These are phyloP conservation scores for Closterium sp. DNA, from an alignment of 139 green algal species.

Conservation along the genomic window DNA sequence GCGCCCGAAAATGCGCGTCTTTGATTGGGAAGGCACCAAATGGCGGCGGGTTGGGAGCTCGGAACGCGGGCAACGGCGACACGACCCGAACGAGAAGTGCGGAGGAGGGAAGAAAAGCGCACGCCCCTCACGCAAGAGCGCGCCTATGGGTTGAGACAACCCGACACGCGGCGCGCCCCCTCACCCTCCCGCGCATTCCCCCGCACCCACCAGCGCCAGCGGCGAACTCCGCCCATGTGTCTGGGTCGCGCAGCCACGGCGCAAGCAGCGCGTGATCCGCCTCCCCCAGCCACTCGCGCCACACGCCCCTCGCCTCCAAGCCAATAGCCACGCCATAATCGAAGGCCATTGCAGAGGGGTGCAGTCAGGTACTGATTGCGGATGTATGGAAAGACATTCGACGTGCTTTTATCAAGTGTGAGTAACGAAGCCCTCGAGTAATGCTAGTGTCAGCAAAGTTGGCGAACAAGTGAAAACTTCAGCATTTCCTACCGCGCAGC, in stretches of 20 bases:
- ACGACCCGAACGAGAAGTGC: background rate
- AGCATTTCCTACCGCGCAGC: too few species aligned
- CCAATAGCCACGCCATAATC: background rate
- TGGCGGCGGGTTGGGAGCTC: background rate
- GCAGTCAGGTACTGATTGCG: background rate
- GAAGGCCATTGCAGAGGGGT: background rate
- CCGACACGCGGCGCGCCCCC: too few species aligned
- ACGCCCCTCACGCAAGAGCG: too few species aligned
- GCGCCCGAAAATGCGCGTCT: too few species aligned
- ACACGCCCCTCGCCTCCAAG: background rate
- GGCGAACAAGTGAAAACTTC: background rate
- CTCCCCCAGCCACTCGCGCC: background rate
- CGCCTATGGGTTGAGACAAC: too few species aligned
- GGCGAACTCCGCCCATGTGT: background rate
- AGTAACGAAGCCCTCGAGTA: background rate
- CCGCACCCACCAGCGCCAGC: background rate
- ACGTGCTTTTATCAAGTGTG: background rate
- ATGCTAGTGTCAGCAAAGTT: background rate
- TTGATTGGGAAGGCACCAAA: background rate
- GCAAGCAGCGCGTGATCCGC: background rate
- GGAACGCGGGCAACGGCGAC: background rate
- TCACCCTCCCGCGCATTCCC: background rate
- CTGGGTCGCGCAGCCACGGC: background rate
- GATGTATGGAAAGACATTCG: background rate
- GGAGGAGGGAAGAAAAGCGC: too few species aligned